Base-by-base conservation (phyloP, 2,329 filamentous ascomycete genomes). In the Berkeleyomyces basicola region DNA sequence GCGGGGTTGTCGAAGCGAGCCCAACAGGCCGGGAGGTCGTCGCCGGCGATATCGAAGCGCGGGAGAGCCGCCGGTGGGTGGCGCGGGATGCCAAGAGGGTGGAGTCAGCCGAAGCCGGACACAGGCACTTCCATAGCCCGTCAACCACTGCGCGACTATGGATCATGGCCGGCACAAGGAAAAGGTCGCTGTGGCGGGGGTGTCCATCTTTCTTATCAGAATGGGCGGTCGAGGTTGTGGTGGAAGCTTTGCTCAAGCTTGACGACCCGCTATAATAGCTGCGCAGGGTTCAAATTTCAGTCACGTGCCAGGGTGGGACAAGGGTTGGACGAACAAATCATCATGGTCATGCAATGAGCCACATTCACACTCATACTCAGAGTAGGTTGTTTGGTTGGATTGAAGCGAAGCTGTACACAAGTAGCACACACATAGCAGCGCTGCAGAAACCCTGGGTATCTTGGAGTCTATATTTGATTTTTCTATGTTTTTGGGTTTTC, bases 121-220 rank as follows among this genome's bases (percentile, higher is more conserved):
- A 85, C 14, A 86, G 73, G 68, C 79, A 84, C 69, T 80, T 79
- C 81, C 82, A 85, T 55, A 87, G 76, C 65, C 82, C 81, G 70
- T 86, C 83, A 43, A 60, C 43, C 43, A 47, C 58, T 60, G 23
- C 36, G 33, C 58, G 58, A 44, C 44, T 60, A 43, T 60, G 58
- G 31, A 37, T 60, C 58, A 60, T 60, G 37, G 42, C 42, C 43
- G 14, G 31, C 47, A 53, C 14, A 53, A 16, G 7, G 33, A 14
- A 42, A n/a, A n/a, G 7, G 7, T 46, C 3, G 33, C 42, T 16
- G 36, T 36, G 33, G 51, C 51, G 33, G 51, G 5, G 14, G n/a
- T 36, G 14, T 55, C n/a, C 51, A 55, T 55, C 51, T 39, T 55
- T 55, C 36, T 7, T 1, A n/a, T 1, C 11, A 37, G 14, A 37